phyloP scores from a whole-genome alignment of 257 asterid species.

The Scutellaria galericulata region DNA sequence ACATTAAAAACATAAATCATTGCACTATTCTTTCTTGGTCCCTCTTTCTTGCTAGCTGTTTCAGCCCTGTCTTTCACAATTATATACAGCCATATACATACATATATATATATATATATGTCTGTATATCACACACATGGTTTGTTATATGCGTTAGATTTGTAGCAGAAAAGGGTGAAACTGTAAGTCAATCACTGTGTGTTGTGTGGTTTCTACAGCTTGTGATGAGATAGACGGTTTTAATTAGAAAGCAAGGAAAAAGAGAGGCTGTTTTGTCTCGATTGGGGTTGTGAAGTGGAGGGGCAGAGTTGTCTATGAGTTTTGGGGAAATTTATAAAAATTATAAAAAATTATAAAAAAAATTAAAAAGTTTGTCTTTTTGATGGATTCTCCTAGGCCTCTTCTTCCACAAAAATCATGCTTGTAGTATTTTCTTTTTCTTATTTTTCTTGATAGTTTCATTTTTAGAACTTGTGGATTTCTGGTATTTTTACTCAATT shows the following conservation, averaged over 20 bases:
- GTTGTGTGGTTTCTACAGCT: constrained; percentile 45
- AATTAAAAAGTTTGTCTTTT: constrained; percentile 27
- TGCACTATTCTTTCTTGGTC: constrained; percentile 30
- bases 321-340: constrained; percentile 15
- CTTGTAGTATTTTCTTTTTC: constrained; percentile 7
- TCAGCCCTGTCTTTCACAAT: constrained; percentile 39
- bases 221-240: constrained; percentile 44
- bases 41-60: constrained; percentile 49
- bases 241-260: constrained; percentile 31
- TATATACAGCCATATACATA: constrained; percentile 7
- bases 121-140: too few species aligned
- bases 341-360: neutral
- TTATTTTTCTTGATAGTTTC: constrained; percentile 14
- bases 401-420: constrained; percentile 42
- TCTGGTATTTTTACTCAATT: constrained; percentile 28
- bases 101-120: neutral
- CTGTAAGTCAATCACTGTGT: constrained; percentile 33
- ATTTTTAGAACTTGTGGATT: constrained; percentile 10
- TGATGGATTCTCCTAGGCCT: constrained; percentile 56
- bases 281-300: constrained; percentile 40
- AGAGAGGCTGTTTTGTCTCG: constrained; percentile 59
- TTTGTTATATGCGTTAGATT: neutral
- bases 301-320: constrained; percentile 46
- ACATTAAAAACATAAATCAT: constrained; percentile 1
- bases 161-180: constrained; percentile 28